Base-by-base conservation (phyloP, 75 land plant species). In the Sequoia sempervirens region DNA sequence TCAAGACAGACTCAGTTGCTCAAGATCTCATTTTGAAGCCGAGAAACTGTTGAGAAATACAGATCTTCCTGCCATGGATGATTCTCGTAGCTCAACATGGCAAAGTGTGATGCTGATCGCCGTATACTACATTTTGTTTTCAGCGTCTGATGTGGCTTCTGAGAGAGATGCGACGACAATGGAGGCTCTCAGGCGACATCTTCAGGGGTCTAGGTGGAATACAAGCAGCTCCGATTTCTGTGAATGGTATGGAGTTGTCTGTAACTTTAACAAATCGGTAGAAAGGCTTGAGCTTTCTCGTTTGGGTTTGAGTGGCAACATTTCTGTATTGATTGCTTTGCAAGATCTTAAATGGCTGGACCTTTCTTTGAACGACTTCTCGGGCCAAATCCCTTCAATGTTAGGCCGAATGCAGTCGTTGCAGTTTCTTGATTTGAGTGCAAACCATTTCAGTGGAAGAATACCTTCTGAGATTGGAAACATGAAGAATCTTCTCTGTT, bases 341-440 rank as follows among this genome's bases (percentile, higher is more conserved):
- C 86, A 78, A 80, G 87, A 79, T 46, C 83, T 93, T 76, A 87
- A 58, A 69, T 72, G 85, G 75, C 81, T 94, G 53, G 96, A 94
- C 82, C 87, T 94, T 45, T 92, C 94, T 32, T 34, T 36, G 46
- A 95, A 95, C 76, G 75, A 34, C 32, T 92, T 95, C 79, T 80
- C 81, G 34, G 97, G 95, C 23, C n/a, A 84, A 6, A 88, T 94
- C 23, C 96, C 95, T 12, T n/a, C 81, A 18, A 64, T 69, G 52
- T 82, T 93, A 64, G 95, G 91, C 26, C 83, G 84, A 20, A 84
- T 96, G 36, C 45, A 87, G 18, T 41, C 81, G 81, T 90, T 96
- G 53, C 87, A 90, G 83, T 86, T 81, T 74, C 94, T 96, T n/a
- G 94, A 91, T 86, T 86, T 93, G 85, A 89, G 96, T 20, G 66